Percentiles rank a stretch among this genome's conserved stretches.
Evolutionary conservation across 306 rosid species (phyloP).

Genomic region (Hippophae gyantsensis): DNA sequence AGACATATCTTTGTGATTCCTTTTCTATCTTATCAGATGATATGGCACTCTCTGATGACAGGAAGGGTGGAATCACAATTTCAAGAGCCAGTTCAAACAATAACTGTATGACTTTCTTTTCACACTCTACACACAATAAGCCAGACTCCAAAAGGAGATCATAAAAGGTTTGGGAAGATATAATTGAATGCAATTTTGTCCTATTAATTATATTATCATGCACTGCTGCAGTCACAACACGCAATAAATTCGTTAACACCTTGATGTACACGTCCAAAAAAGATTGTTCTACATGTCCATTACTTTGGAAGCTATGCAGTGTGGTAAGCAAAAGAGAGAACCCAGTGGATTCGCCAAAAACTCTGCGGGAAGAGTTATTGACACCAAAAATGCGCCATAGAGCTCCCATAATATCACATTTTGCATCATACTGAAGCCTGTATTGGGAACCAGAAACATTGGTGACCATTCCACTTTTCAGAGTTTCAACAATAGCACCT

Average conservation of each 20-base stretch:
- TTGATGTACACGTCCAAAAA: conserved; percentile 42
- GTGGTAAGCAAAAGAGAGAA: conserved; percentile 95
- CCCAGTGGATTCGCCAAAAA: conserved; percentile 96
- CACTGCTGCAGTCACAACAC: conserved; percentile 77
- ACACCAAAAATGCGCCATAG: conserved; percentile 83
- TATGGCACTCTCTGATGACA: conserved; percentile 45
- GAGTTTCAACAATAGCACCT: conserved; percentile 74
- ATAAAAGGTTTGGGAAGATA: conserved; percentile 82
- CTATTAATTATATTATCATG: conserved; percentile 70
- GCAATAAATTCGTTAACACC: conserved; percentile 64
- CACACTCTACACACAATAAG: conserved; percentile 77
- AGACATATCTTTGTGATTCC: conserved; percentile 39
- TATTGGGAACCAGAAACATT: conserved; percentile 75
- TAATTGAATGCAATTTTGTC: conserved; percentile 62
- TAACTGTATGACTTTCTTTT: conserved; percentile 89
- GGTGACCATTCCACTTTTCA: conserved; percentile 94
- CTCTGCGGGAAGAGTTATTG: conserved; percentile 66
- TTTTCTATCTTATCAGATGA: conserved; percentile 35
- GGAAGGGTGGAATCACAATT: conserved; percentile 73
- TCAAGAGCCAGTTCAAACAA: conserved; percentile 89
- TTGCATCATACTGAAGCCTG: conserved; percentile 75
- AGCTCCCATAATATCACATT: conserved; percentile 88
- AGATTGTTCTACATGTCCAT: conserved; percentile 45
- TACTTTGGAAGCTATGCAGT: conserved; percentile 89
- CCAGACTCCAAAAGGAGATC: conserved; percentile 93